Base-by-base conservation (phyloP, 2,329 filamentous ascomycete species). In the Huntiella bhutanensis region DNA sequence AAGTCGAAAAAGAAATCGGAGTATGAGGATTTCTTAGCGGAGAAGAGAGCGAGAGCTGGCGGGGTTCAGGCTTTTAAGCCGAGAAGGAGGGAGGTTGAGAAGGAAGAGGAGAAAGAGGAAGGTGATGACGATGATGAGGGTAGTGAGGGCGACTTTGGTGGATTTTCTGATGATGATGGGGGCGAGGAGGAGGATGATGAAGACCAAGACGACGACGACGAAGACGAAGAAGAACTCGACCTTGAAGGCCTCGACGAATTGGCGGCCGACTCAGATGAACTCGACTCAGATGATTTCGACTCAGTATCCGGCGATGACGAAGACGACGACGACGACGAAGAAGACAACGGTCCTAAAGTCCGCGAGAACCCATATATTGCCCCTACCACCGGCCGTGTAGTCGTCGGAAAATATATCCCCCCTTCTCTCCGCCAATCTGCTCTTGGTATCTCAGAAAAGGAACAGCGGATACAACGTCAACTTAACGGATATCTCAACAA, bases 291-390 rank as follows among this genome's bases (percentile, higher is more conserved):
- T 16, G 32, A 45, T 28, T 40, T 37, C 11, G 48, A 46, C 15
- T 22, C 44, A 2, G 34, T n/a, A 36, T n/a, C 12, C 4, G 34
- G 15, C 10, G 37, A 43, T 11, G 39, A 34, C 34, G 42, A 37
- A 7, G 41, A 32, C 11, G 51, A 56, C 19, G 53, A 56, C 5
- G 53, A 55, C 19, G 53, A 54, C n/a, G 61, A 60, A 5, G 61
- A 64, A 3, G 63, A 63, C 2, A 58, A 58, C 5, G 53, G 51
- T 4, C 44, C 45, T 13, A 60, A 69, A 48, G 19, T 41, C 17
- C 71, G 76, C 50, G 88, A 96, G 59, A 95, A 96, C 53, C 88
- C 88, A 4, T 96, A 94, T 54, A 68, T 88, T 43, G 81, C 88
- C 3, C 88, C 88, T 4, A 59, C 64, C 2, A 60, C 62, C 1